Percentiles rank a stretch among this genome's conserved stretches.
These are phyloP conservation scores for Luffa aegyptiaca DNA, from an alignment of 306 rosid species.

Conservation along the genomic window DNA sequence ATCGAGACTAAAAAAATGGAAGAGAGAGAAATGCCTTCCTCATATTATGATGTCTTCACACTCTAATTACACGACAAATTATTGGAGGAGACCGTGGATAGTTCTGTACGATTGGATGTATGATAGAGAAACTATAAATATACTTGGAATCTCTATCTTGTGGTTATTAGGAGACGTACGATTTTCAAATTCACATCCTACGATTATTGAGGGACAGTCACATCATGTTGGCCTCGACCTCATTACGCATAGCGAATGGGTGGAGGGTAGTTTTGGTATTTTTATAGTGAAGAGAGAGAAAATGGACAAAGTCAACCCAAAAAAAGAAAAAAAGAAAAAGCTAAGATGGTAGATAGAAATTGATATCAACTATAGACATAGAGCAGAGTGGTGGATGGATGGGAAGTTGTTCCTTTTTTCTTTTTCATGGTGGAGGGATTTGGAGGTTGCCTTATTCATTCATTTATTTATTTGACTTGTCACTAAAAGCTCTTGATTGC, in stretches of 20 bases:
- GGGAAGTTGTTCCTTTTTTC: background rate
- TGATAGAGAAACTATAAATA: too few relatives aligned
- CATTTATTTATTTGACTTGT: background rate
- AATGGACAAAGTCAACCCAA: background rate
- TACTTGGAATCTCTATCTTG: too few relatives aligned
- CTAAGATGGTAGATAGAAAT: background rate
- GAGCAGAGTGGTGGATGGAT: background rate
- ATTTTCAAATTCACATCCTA: too few relatives aligned
- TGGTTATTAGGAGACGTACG: too few relatives aligned
- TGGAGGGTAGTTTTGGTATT: background rate
- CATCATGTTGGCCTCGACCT: too few relatives aligned
- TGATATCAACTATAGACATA: background rate
- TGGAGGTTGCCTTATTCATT: background rate
- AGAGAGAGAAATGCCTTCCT: background rate
- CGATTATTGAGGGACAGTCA: too few relatives aligned
- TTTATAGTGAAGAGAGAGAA: background rate
- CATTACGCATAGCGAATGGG: too few relatives aligned
- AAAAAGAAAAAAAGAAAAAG: background rate
- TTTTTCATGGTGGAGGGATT: background rate
- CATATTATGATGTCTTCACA: background rate
- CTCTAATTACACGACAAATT: too few relatives aligned
- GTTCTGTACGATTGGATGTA: too few relatives aligned
- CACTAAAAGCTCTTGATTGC: background rate
- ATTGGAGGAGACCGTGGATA: too few relatives aligned
- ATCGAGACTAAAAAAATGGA: background rate